These are phyloP conservation scores for Colletotrichum sp. DNA, from an alignment of 2,329 filamentous ascomycete species.

Conservation along the genomic window DNA sequence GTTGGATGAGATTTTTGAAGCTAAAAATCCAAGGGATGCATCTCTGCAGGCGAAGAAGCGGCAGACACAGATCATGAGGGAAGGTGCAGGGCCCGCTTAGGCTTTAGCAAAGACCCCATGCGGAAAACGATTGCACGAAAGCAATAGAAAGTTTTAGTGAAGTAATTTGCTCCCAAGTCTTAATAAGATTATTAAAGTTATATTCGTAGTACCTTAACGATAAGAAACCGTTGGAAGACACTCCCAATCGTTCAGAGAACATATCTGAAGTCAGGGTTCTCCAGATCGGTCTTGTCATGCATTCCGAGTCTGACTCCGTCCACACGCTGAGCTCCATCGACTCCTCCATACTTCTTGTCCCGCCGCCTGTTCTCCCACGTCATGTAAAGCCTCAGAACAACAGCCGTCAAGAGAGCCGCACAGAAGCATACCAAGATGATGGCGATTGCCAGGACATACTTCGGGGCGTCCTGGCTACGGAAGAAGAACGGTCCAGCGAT, in stretches of 20 bases:
- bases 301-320: conserved; percentile 24
- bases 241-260: conserved; percentile 20
- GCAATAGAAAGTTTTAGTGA: neutral
- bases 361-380: neutral
- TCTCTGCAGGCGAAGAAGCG: conserved; percentile 39
- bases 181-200: accelerated
- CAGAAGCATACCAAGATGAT: conserved; percentile 22
- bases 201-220: neutral
- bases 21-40: conserved; percentile 35
- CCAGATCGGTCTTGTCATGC: conserved; percentile 29
- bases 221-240: accelerated
- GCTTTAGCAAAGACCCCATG: neutral
- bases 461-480: conserved; percentile 24
- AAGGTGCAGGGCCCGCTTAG: neutral
- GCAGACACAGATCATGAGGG: conserved; percentile 30
- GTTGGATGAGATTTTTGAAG: conserved; percentile 57
- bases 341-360: neutral
- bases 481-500: conserved; percentile 28
- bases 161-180: neutral
- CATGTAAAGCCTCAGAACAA: neutral
- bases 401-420: neutral
- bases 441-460: conserved; percentile 27
- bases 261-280: conserved; percentile 27
- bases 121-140: neutral
- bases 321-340: conserved; percentile 10